Evolutionary conservation across 1,284 basidiomycete genomes (phyloP).

Genomic region (Acaromyces ingoldii): DNA sequence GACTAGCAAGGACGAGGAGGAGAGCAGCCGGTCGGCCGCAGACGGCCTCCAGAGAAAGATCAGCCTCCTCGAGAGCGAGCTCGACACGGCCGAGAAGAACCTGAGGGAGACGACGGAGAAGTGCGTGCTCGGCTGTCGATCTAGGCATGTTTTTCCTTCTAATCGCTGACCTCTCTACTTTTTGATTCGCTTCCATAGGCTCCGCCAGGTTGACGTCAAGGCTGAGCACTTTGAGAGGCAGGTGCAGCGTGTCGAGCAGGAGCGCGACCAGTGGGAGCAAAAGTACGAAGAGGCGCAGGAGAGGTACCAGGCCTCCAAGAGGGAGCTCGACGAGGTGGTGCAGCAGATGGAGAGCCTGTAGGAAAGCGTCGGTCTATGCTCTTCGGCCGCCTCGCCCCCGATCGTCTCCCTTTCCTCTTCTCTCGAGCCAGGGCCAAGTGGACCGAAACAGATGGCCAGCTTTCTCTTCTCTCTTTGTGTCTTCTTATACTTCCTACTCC

Average conservation of each 20-base stretch:
- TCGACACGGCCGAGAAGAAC: constrained; percentile 93
- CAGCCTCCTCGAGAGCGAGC: constrained; percentile 85
- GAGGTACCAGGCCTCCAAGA: constrained; percentile 73
- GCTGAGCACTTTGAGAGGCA: constrained; percentile 98
- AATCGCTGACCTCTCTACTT: constrained; percentile 2
- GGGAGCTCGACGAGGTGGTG: constrained; percentile 82
- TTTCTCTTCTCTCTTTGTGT: no score
- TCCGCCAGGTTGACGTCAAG: constrained; percentile 96
- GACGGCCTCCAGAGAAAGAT: constrained; percentile 81
- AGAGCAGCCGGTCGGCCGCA: constrained; percentile 67
- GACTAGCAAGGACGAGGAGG: constrained; percentile 65
- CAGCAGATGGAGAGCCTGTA: constrained; percentile 73
- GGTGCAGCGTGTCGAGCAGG: constrained; percentile 77
- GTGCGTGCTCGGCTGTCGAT: constrained; percentile 57
- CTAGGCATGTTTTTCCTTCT: not conserved
- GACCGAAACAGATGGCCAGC: no score
- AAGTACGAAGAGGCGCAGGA: constrained; percentile 80
- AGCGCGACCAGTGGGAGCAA: constrained; percentile 88
- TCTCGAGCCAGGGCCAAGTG: no score
- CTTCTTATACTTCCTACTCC: no score
- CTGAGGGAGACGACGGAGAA: constrained; percentile 95
- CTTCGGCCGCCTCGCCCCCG: no score
- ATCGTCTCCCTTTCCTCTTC: no score
- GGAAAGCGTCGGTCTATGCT: no score
- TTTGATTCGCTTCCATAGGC: constrained; percentile 57